Base-by-base conservation (phyloP, 1,284 basidiomycete species). In the Mixia osmundae region DNA sequence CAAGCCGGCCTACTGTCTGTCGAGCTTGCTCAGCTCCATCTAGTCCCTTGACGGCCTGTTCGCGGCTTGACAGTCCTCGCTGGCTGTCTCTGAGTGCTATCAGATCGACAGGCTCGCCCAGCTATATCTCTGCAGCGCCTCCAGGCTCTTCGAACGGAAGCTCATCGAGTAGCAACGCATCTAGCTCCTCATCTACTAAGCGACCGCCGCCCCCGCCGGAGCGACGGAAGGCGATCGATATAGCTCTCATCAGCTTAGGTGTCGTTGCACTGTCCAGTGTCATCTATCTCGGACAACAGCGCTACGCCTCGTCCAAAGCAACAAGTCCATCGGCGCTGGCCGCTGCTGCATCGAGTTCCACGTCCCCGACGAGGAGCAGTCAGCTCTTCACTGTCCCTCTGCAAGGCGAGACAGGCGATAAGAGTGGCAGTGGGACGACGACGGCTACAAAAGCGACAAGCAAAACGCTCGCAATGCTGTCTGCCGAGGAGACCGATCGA, bases 401-500 rank as follows among this genome's bases (percentile, higher is more conserved):
- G 14, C 28, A 19, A 30, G 20, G 9, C 7, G 7, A 7, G 14
- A 15, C 28, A 19, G 28, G 9, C 28, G 20, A 30, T 30, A n/a
- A n/a, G n/a, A n/a, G n/a, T n/a, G n/a, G n/a, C n/a, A n/a, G n/a
- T n/a, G n/a, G n/a, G n/a, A n/a, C n/a, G n/a, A n/a, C n/a, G n/a
- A n/a, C n/a, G n/a, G n/a, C n/a, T n/a, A n/a, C n/a, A n/a, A n/a
- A n/a, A n/a, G n/a, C 37, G 0, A 16, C 31, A 5, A 48, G 43
- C 2, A 49, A 49, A 33, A 50, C 48, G 9, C 41, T 51, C 14
- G 36, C 68, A 0, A 57, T 77, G 1, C 58, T 76, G 9, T 59
- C 73, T 14, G 62, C 67, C 49, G 53, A 58, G 32, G 59, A 64
- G 28, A 56, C 75, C 26, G 65, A 77, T 39, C 55, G 60, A 9